These are phyloP conservation scores for Arthroderma uncinatum DNA, from an alignment of 2,329 filamentous ascomycete genomes.

Conservation along the genomic window DNA sequence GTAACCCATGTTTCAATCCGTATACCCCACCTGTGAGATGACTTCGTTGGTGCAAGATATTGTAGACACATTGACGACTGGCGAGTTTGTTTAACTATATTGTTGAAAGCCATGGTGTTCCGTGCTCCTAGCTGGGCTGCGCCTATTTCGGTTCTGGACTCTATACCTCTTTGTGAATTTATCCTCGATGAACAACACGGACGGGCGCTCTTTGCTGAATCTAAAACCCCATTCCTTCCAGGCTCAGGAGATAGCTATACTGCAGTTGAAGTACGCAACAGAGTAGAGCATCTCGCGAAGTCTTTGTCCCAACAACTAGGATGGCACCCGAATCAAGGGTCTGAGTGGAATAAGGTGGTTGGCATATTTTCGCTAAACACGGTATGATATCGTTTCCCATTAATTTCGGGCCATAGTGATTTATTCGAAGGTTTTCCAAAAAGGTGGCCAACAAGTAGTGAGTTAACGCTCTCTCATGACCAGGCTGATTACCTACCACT, in stretches of 20 bases:
- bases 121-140: slow-evolving; percentile 25
- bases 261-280: slow-evolving; percentile 44
- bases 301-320: slow-evolving; percentile 52
- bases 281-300: slow-evolving; percentile 51
- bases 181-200: slow-evolving; percentile 58
- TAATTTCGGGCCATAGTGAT: neutral
- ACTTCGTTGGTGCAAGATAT: neutral
- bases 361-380: slow-evolving; percentile 60
- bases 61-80: neutral
- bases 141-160: slow-evolving; percentile 48
- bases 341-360: slow-evolving; percentile 62
- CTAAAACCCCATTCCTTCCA: slow-evolving; percentile 58
- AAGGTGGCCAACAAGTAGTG: too few species aligned
- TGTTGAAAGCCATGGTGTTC: slow-evolving; percentile 24
- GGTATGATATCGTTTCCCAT: slow-evolving; percentile 32
- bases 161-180: slow-evolving; percentile 59
- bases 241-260: slow-evolving; percentile 55
- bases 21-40: neutral
- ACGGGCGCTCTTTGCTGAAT: slow-evolving; percentile 48
- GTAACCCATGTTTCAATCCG: too few species aligned
- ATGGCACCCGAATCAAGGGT: slow-evolving; percentile 51
- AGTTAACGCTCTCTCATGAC: neutral
- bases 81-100: too few species aligned
- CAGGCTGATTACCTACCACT: slow-evolving; percentile 58
- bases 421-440: too few species aligned